Evolutionary conservation across 768 basidiomycete species (phyloP).

Genomic region (Tulasnella sp.): DNA sequence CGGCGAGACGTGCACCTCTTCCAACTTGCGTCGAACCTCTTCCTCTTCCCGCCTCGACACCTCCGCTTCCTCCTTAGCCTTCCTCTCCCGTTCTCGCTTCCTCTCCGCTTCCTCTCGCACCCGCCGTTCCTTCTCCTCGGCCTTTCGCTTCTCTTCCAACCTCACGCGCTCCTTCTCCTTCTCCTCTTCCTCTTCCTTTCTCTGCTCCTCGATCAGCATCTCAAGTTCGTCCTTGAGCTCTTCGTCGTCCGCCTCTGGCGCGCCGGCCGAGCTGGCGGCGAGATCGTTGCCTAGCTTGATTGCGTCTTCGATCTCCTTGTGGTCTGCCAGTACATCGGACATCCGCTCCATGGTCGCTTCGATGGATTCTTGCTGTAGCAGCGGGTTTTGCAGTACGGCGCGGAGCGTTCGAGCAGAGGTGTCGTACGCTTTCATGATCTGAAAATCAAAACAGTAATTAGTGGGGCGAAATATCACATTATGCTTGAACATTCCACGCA

Average conservation of each 20-base stretch:
- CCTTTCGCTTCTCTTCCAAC: neutral
- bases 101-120: neutral
- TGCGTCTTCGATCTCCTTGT: constrained; percentile 72
- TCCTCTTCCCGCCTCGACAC: neutral
- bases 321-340: constrained; percentile 73
- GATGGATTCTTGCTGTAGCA: constrained; percentile 65
- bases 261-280: constrained; percentile 40
- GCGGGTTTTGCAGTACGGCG: constrained; percentile 69
- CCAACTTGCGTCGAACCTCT: constrained; percentile 6
- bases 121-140: neutral
- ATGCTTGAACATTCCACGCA: constrained; percentile 31
- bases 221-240: constrained; percentile 19
- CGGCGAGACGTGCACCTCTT: constrained; percentile 13
- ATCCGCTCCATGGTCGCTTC: constrained; percentile 84
- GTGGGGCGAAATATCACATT: neutral
- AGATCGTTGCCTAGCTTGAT: constrained; percentile 61
- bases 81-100: neutral
- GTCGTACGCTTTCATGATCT: constrained; percentile 85
- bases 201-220: constrained; percentile 20
- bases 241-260: constrained; percentile 37
- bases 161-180: neutral
- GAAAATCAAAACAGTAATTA: neutral
- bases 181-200: constrained; percentile 6
- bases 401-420: constrained; percentile 71
- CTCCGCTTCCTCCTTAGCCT: neutral